Base-by-base conservation (phyloP, 768 basidiomycete species). In the Lyophyllum shimeji region DNA sequence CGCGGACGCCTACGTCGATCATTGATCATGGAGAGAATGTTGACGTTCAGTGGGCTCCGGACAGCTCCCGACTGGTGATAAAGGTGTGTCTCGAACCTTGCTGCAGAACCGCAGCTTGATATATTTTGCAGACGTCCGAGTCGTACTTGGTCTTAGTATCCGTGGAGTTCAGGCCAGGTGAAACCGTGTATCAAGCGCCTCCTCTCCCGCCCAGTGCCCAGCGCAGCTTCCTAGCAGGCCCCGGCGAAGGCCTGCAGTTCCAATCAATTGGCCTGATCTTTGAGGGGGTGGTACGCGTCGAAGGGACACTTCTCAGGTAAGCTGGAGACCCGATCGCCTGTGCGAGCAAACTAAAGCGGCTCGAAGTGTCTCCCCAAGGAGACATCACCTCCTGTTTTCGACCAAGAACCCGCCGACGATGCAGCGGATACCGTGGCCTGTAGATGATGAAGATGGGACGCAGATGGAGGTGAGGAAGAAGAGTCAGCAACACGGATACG, bases 391-490 rank as follows among this genome's bases (percentile, higher is more conserved):
- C 24, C 56, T 87, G 39, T 93, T 93, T 66, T 87, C 91, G 2
- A 93, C 90, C 0, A 76, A 73, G 60, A 81, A 76, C 53, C 92
- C 93, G 1, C 82, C 89, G 1, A 83, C 90, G 2, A 76, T 94
- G 24, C 92, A 94, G 63, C 83, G 87, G 21, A 89, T 94, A 63
- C 90, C 92, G 1, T 94, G 93, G 91, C 92, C 93, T 7, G 68
- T 72, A 33, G 74, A 79, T 33, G 74, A 73, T 20, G 75, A 76
- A 7, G 66, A 67, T 29, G 74, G 27, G 9, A 25, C 34, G 52
- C 44, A 80, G 25, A 71, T 69, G 12, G 73, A 73, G 18, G 66
- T 23, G 57, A 64, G 33, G 65, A 67, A 25, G 68, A 67, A 56
- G 56, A 75, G 61, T 55, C 71, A 66, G 34, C 70, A 67, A 12